Evolutionary conservation across 768 basidiomycete genomes (phyloP), one percentile per base, ranked within the genome.

Genomic region (Trametes cinnabarina): DNA sequence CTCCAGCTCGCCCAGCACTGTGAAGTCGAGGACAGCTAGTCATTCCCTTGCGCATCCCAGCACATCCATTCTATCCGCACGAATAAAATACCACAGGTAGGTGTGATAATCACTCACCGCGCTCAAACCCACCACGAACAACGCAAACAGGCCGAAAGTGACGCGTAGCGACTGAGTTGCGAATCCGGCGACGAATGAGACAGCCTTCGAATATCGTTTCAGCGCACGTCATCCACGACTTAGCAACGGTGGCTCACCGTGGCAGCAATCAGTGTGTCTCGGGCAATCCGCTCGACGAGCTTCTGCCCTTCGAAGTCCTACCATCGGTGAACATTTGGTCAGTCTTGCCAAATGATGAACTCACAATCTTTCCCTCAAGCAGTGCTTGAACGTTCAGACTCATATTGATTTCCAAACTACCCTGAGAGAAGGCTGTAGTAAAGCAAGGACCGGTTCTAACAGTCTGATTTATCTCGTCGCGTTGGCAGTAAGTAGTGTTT

Each of bases 261-360:
- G 15, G 79, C 66, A 2, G 67, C 72, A 25, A 80, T 72, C 23
- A 86, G 71, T 30, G 76, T 74, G 50, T 77, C 61, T 15, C 75
- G 74, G 10, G 77, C 67, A 35, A 83, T 73, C 47, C 70, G 63
- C 44, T 86, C 84, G 3, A 82, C 83, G 14, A 73, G 63, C 44
- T 76, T 76, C 66, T 87, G 85, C 2, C 84, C 85, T 51, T 78
- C 79, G 71, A 86, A 87, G 66, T 87, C 85, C 85, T 87, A 35
- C 17, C 0, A 17, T 34, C 12, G 20, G n/a, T n/a, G 14, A 11
- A 26, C 37, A 28, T 20, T 11, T 34, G 7, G 52, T 32, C 7
- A 51, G 7, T 14, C 17, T 22, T 4, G 19, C 11, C 15, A 14
- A 23, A 3, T 22, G 4, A 12, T 3, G 34, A 10, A 67, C 72